Conservation (phyloP, 73 alveolate genomes). For the Paramecium bursaria region DNA sequence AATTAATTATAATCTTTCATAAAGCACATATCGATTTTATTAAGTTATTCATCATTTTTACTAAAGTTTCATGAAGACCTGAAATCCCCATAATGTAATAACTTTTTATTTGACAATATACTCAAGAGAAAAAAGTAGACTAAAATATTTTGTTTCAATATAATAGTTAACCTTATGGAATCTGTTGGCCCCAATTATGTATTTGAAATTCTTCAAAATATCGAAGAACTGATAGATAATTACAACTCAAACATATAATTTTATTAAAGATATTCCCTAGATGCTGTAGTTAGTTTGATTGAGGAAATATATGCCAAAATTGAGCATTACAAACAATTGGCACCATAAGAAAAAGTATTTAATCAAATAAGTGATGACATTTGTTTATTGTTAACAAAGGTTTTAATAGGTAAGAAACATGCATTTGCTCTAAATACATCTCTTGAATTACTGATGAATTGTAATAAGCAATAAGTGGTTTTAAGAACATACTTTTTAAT, state of each 20-base stretch:
- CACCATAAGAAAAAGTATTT: conserved; percentile 37
- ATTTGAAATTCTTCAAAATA: conserved; percentile 25
- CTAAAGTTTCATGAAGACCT: conserved; percentile 48
- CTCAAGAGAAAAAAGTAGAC: conserved; percentile 47
- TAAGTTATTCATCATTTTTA: conserved; percentile 51
- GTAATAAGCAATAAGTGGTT: neutral
- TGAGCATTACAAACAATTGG: conserved; percentile 9
- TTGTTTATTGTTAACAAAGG: conserved; percentile 21
- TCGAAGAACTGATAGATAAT: conserved; percentile 29
- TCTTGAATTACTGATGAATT: conserved; percentile 18
- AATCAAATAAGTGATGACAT: conserved; percentile 35
- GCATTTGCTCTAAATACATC: conserved; percentile 14
- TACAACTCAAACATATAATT: neutral
- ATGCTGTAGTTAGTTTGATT: conserved; percentile 37
- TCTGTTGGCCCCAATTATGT: conserved; percentile 31
- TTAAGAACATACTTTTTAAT: conserved; percentile 16
- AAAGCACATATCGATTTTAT: conserved; percentile 16
- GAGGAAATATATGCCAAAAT: conserved; percentile 44
- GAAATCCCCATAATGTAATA: conserved; percentile 16
- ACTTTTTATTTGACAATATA: conserved; percentile 34
- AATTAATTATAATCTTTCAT: conserved; percentile 12
- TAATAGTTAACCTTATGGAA: conserved; percentile 28
- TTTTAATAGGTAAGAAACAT: conserved; percentile 28
- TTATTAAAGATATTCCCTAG: conserved; percentile 8
- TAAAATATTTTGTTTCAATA: conserved; percentile 52